Base-by-base conservation (phyloP, 768 basidiomycete genomes). In the Xerocomellus intermedius region DNA sequence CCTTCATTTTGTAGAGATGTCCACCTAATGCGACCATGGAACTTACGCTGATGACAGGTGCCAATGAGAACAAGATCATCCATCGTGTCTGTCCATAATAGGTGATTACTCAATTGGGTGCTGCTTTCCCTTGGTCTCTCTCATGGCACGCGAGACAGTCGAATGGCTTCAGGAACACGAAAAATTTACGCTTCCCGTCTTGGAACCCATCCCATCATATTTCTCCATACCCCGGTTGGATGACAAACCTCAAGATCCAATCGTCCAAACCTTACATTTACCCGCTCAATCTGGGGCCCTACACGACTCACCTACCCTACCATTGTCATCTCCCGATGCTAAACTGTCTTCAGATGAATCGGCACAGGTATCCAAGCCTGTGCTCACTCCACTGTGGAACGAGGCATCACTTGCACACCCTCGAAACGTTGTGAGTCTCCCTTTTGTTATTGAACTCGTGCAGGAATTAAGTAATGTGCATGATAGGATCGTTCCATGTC, bases 211-310 rank as follows among this genome's bases (percentile, higher is more conserved):
- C 42, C 59, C 68, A 16, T 74, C 80, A 1, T 68, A 56, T 14
- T 90, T 91, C 68, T 83, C 79, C 52, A 74, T 89, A n/a, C 85
- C 87, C 10, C 69, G 61, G n/a, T 70, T 92, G 42, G 72, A 77
- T n/a, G 80, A 90, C 55, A 82, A 80, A 58, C 89, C 89, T 3
- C 89, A 91, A 64, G 85, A 92, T 66, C 89, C 89, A 2, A 89
- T 91, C 58, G 73, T 91, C 68, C 83, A 87, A 41, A 71, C 76
- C 17, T 57, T 89, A 22, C 77, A 75, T 58, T 70, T 35, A 24
- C 42, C 39, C 14, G 17, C 21, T 32, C 50, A 33, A 12, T 30
- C 37, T 41, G 42, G 22, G 48, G 33, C 28, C 14, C 28, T 13
- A 13, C 42, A 37, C 48, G 9, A 43, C 9, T 32, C 48, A 14